A percentile compares a stretch with the other conserved stretches of the same genome.
phyloP scores from a whole-genome alignment of 208 protist species.

The Leishmania lainsoni region DNA sequence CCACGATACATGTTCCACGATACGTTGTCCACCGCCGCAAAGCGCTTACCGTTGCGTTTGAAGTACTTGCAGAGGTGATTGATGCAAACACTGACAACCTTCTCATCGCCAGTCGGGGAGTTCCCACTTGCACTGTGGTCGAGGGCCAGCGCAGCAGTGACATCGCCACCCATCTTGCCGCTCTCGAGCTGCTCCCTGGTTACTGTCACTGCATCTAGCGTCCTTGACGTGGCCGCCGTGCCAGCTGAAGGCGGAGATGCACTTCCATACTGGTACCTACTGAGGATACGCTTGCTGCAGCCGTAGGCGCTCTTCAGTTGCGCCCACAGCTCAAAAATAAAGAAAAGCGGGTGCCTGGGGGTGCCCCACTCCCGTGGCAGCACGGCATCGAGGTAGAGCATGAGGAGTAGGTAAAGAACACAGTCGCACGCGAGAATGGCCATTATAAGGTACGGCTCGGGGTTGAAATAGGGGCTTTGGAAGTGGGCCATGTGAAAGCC shows the following conservation, averaged over 20 bases:
- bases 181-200: neutral
- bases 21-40: constrained; percentile 70
- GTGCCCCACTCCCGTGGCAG: constrained; percentile 66
- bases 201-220: neutral
- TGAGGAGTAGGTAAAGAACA: constrained; percentile 53
- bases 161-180: neutral
- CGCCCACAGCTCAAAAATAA: constrained; percentile 40
- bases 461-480: constrained; percentile 20
- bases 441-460: constrained; percentile 29
- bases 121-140: constrained; percentile 16
- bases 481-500: constrained; percentile 46
- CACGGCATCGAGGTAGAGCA: constrained; percentile 72
- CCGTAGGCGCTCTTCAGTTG: constrained; percentile 3
- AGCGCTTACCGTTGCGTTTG: constrained; percentile 43
- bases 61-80: constrained; percentile 39
- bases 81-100: constrained; percentile 50
- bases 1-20: constrained; percentile 49
- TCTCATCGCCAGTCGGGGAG: constrained; percentile 17
- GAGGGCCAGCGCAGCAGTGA: constrained; percentile 11
- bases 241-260: constrained; percentile 19
- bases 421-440: constrained; percentile 39
- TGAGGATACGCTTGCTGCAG: neutral
- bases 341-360: constrained; percentile 62
- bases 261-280: neutral
- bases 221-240: constrained; percentile 2